Evolutionary conservation across 345 rosid species (phyloP).

Genomic region (Moricandia arvensis): DNA sequence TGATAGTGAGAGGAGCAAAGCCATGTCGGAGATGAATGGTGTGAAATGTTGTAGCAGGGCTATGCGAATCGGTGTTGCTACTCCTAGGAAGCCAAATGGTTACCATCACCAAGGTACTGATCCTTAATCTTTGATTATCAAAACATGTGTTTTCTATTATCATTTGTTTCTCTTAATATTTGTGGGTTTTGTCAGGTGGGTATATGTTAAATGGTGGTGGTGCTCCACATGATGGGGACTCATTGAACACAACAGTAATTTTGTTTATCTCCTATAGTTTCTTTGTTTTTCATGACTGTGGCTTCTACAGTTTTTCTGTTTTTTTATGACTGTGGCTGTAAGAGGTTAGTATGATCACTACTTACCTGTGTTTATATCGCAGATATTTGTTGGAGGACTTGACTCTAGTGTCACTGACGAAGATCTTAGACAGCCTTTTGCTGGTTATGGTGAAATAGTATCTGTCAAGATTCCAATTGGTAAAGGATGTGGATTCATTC

Average conservation of each 20-base stretch:
- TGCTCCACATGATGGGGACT: slow-evolving; percentile 62
- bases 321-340: background rate
- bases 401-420: slow-evolving; percentile 82
- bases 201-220: slow-evolving; percentile 59
- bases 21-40: slow-evolving; percentile 96
- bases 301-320: background rate
- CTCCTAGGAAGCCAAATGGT: slow-evolving; percentile 87
- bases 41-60: slow-evolving; percentile 87
- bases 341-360: background rate
- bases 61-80: slow-evolving; percentile 96
- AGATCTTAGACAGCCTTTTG: slow-evolving; percentile 78
- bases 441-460: slow-evolving; percentile 75
- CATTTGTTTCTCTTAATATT: background rate
- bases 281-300: background rate
- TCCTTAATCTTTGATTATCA: background rate
- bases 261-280: background rate
- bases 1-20: slow-evolving; percentile 70
- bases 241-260: slow-evolving; percentile 85
- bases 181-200: slow-evolving; percentile 56
- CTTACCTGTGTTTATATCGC: background rate
- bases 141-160: background rate
- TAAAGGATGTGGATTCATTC: slow-evolving; percentile 95
- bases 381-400: slow-evolving; percentile 98
- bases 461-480: slow-evolving; percentile 87
- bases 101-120: slow-evolving; percentile 71